Percentiles rank a stretch among this genome's conserved stretches.
Conservation (phyloP, 2,329 filamentous ascomycete species). For the Alternaria panax region DNA sequence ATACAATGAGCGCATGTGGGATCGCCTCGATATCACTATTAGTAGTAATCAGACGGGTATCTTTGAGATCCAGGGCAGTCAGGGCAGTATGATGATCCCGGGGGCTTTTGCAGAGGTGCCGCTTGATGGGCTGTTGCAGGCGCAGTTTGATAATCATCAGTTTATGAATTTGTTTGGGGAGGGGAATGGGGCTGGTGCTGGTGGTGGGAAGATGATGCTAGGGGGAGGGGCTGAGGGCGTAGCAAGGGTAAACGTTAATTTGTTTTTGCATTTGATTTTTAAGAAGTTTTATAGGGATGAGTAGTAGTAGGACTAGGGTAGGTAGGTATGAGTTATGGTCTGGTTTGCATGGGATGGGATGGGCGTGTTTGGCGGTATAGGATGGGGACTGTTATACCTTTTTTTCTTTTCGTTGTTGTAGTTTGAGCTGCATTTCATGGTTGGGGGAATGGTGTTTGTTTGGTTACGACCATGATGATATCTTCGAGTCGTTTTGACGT, state of each 20-base stretch:
- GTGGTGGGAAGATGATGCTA: background rate
- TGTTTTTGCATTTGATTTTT: slow-evolving; percentile 95
- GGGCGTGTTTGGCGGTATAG: background rate
- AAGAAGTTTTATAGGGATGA: slow-evolving; percentile 87
- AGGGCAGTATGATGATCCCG: slow-evolving; percentile 93
- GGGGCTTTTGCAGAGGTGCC: slow-evolving; percentile 88
- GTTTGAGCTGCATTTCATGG: background rate
- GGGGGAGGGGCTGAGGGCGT: slow-evolving; percentile 28
- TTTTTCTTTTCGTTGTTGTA: background rate
- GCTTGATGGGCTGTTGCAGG: slow-evolving; percentile 91
- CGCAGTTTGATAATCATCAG: slow-evolving; percentile 96
- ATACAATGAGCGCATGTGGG: slow-evolving; percentile 82
- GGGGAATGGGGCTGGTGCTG: slow-evolving; percentile 17
- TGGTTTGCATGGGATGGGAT: background rate
- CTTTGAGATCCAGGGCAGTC: slow-evolving; percentile 89
- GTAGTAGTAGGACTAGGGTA: slow-evolving; percentile 28
- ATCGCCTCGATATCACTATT: slow-evolving; percentile 92
- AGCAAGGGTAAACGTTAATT: slow-evolving; percentile 91
- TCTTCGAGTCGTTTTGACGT: background rate
- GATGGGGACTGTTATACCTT: background rate
- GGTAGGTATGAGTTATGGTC: too few relatives aligned
- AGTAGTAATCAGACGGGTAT: slow-evolving; percentile 94
- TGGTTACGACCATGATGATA: slow-evolving; percentile 5
- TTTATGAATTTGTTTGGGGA: slow-evolving; percentile 86
- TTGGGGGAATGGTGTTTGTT: background rate